These are phyloP conservation scores for Striga hermonthica DNA, from an alignment of 305 asterid species.

Conservation along the genomic window DNA sequence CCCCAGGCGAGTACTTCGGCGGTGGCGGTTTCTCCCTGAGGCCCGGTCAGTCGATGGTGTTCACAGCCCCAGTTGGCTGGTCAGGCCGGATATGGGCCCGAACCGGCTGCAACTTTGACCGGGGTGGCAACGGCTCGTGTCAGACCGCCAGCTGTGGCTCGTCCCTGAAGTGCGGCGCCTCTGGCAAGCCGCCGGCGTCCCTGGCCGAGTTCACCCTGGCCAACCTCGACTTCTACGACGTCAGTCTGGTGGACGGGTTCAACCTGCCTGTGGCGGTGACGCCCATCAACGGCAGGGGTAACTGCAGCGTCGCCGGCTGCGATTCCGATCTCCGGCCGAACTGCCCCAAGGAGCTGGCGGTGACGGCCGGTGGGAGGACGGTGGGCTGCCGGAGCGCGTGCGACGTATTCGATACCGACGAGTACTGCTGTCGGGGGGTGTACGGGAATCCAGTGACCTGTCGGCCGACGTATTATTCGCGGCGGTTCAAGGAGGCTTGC, in stretches of 20 bases:
- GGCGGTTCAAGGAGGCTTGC: slow-evolving; percentile 62
- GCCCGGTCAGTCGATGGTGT: slow-evolving; percentile 51
- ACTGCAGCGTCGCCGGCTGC: slow-evolving; percentile 84
- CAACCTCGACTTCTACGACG: slow-evolving; percentile 61
- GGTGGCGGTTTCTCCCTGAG: slow-evolving; percentile 73
- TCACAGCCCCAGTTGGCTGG: slow-evolving; percentile 75
- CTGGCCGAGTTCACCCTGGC: slow-evolving; percentile 83
- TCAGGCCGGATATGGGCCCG: slow-evolving; percentile 88
- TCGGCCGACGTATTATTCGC: slow-evolving; percentile 70
- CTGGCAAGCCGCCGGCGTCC: slow-evolving; percentile 71
- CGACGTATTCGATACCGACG: slow-evolving; percentile 80
- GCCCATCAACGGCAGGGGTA: slow-evolving; percentile 63
- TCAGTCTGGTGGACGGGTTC: slow-evolving; percentile 87
- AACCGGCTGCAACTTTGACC: slow-evolving; percentile 79
- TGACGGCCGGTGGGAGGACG: slow-evolving; percentile 38
- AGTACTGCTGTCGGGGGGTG: slow-evolving; percentile 75
- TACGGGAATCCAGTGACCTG: slow-evolving; percentile 69
- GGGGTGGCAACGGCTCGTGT: slow-evolving; percentile 64
- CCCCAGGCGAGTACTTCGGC: slow-evolving; percentile 61
- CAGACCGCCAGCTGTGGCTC: slow-evolving; percentile 76
- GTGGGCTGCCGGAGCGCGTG: slow-evolving; percentile 87
- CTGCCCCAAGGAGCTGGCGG: slow-evolving; percentile 69
- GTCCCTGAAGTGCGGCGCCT: slow-evolving; percentile 49
- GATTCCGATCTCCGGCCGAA: slow-evolving; percentile 50
- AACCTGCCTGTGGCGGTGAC: slow-evolving; percentile 63